Conservation (phyloP, 352 stramenopile species). For the Blastocystis sp. region DNA sequence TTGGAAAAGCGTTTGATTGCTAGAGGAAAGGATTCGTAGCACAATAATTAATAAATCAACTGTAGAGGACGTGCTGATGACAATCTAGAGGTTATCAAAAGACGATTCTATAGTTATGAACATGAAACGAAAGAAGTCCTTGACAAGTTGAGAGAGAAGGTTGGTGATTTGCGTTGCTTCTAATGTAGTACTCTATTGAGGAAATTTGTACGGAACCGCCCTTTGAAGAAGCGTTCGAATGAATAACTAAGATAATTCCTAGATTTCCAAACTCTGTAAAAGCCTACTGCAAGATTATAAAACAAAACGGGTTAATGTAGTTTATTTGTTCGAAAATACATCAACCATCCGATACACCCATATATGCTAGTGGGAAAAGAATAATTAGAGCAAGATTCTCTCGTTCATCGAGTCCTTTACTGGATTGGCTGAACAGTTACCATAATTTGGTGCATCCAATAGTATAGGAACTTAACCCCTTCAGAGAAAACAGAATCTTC, state of each 20-base stretch:
- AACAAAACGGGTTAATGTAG: conserved; percentile 18
- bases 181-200: conserved; percentile 32
- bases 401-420: too few species aligned
- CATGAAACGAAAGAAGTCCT: conserved; percentile 45
- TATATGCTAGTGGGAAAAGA: too few species aligned
- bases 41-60: neutral
- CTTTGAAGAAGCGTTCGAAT: conserved; percentile 48
- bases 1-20: conserved; percentile 47
- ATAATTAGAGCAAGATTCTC: too few species aligned
- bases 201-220: conserved; percentile 50
- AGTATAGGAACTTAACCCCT: too few species aligned
- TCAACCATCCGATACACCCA: too few species aligned
- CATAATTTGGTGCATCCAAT: too few species aligned
- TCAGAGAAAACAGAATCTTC: neutral
- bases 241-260: neutral
- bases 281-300: conserved; percentile 4
- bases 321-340: neutral
- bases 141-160: conserved; percentile 19
- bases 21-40: conserved; percentile 38
- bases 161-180: neutral
- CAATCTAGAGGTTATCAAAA: conserved; percentile 56
- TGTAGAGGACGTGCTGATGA: conserved; percentile 25
- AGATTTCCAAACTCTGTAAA: conserved; percentile 52
- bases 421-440: too few species aligned
- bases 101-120: conserved; percentile 53